Evolutionary conservation across 768 basidiomycete species (phyloP), one percentile per base, ranked within the genome.

Genomic region (Psilocybe azurescens): DNA sequence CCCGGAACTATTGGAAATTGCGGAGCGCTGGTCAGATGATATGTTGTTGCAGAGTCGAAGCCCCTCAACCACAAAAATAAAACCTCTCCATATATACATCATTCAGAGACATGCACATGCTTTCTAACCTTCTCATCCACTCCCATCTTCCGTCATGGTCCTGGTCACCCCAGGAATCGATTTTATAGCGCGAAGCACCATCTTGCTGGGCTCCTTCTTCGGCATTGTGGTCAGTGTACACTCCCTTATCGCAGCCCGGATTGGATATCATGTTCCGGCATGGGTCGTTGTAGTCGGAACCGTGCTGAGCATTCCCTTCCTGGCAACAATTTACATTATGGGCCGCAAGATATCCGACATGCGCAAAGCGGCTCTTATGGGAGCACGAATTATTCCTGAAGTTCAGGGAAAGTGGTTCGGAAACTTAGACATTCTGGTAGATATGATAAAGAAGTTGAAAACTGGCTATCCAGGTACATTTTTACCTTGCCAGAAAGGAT

Each of bases 401-500:
- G 65, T 75, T 1, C 62, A 64, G 32, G 86, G 86, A 0, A 75
- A 75, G 52, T 66, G 44, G 55, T 69, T 78, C 8, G 84, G 84
- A 46, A 86, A 83, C 61, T 29, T 83, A 5, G 85, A 85, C 61
- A 53, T 83, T 14, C 63, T 85, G 61, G 52, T 70, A 20, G 64
- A 24, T 11, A 64, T 82, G 71, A 69, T 77, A 55, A 64, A 74
- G 53, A 76, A 78, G 33, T 79, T 78, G 56, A 71, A 72, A 3
- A 66, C 68, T 44, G 86, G 85, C 1, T 86, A 87, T 71, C 81
- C 81, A 41, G 84, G 86, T 87, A 61, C 6, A 14, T 28, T 3
- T 24, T 18, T 14, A 32, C 8, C 8, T 38, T 44, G 20, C 18
- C 13, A 29, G 24, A 14, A 20, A 14, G 10, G 24, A 28, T 49